Evolutionary conservation across 1,139 yeast genomes (phyloP), one percentile per base, ranked within the genome.

Genomic region (Taphrina flavorubra): DNA sequence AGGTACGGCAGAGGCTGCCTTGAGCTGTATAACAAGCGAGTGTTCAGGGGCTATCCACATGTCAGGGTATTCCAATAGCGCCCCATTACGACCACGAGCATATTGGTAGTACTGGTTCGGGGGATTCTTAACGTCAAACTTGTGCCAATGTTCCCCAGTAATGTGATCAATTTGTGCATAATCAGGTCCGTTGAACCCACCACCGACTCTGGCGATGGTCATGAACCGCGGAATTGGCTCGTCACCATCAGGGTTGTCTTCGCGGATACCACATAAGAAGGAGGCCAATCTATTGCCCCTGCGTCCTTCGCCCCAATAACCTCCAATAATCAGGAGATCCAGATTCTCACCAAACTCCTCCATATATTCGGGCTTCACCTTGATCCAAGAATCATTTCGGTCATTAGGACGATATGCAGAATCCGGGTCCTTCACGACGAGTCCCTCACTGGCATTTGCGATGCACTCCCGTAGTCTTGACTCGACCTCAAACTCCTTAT

Each of bases 341-440:
- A 92, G 80, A 74, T 89, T 89, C 72, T 91, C 97, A 8, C 97
- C 97, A 77, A 89, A 89, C 68, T 89, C 91, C 70, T 87, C 89
- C 70, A 92, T 80, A 76, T 92, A 92, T 73, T 92, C 97, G 0
- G 98, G 98, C 76, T 94, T 94, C 1, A 92, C 85, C 75, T 94
- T 94, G 37, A 90, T 80, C 97, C 98, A 92, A 25, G 82, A 79
- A 39, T 83, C 82, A 59, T 83, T 82, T 68, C 92, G 79, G 61
- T 82, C 83, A 25, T 86, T 92, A 14, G 89, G 82, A 6, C 79
- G 76, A 76, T 94, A 94, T 25, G 78, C 79, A 16, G 89, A 83
- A 6, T 80, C 78, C 0, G 87, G 84, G 71, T 87, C 84, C 75
- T 94, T 94, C 46, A 94, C 79, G 70, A 94, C 85, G 7, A 94